Base-by-base conservation (phyloP, 140 eudicot species). In the Bidens hawaiensis region DNA sequence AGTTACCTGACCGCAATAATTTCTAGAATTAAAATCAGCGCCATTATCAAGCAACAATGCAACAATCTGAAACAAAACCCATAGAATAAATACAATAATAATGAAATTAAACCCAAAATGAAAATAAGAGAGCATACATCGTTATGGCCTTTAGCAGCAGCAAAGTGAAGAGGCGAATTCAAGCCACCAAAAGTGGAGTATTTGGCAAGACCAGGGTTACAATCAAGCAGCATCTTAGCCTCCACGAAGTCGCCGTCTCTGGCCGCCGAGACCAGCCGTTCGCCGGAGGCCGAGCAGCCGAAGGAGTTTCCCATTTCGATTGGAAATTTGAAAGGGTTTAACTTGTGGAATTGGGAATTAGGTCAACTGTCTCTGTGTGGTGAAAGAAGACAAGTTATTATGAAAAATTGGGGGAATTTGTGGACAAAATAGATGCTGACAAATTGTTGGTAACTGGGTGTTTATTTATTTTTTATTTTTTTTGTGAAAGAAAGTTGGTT, bases 241-340 rank as follows among this genome's bases (percentile, higher is more conserved):
- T 93, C 99, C 10, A 85, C 78, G 60, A 82, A 81, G 79, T 93
- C 99, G 1, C 99, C 99, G 59, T 93, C 99, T 75, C 99, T 88
- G 5, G 99, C 99, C 26, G 99, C 99, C 57, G 99, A 93, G 25
- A 93, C 96, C 75, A 93, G 57, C 48, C 99, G 64, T 72, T 93
- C 99, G 3, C 96, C 99, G 25, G 99, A 93, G 25, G 99, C 99
- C 18, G 99, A 93, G 79, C 99, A 93, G 14, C 99, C 96, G 45
- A 93, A 87, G 12, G 99, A 93, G 76, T 93, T 93, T 1, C 99
- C 99, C 99, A 93, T 89, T 75, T 62, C n/a, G n/a, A n/a, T n/a
- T n/a, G n/a, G n/a, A n/a, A n/a, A n/a, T n/a, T n/a, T n/a, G n/a
- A n/a, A n/a, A n/a, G n/a, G n/a, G n/a, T n/a, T n/a, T n/a, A n/a